Conservation (phyloP, 2,329 filamentous ascomycete genomes). For the Periglandula ipomoeae region DNA sequence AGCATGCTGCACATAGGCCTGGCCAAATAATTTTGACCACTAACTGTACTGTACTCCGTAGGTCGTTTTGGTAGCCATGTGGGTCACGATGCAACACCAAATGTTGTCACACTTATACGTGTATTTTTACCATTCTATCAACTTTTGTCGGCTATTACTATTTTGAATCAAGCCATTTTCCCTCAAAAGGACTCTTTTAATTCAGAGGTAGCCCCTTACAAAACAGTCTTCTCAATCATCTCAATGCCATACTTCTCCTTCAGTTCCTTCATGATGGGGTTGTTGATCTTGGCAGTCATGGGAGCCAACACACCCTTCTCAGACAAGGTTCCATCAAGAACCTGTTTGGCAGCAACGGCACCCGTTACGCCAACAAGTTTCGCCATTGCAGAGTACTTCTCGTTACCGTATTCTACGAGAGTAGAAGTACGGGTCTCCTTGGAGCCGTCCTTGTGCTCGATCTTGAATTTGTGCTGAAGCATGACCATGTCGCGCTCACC, state of each 20-base stretch:
- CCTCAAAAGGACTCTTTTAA: background rate
- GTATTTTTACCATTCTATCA: background rate
- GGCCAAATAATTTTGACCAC: no score
- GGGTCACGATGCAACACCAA: no score
- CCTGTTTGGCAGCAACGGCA: conserved; percentile 60
- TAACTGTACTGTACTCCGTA: no score
- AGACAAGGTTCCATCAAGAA: conserved; percentile 63
- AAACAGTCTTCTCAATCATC: conserved; percentile 58
- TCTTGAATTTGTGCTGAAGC: conserved; percentile 74
- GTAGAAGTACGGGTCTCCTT: conserved; percentile 73
- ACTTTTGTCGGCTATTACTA: no score
- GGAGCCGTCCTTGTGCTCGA: conserved; percentile 66
- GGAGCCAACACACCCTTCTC: conserved; percentile 71
- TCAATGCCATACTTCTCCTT: conserved; percentile 69
- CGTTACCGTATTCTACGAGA: conserved; percentile 69
- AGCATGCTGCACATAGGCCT: no score
- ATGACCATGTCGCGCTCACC: conserved; percentile 79
- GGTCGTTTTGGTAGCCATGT: no score
- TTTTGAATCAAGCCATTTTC: no score
- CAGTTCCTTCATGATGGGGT: conserved; percentile 67
- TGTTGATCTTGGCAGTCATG: conserved; percentile 61
- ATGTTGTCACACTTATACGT: no score
- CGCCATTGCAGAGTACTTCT: conserved; percentile 77
- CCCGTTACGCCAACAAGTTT: conserved; percentile 67
- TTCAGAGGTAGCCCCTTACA: conserved; percentile 15